Conservation (phyloP, 2,329 filamentous ascomycete genomes). For the Ascochyta fabae region DNA sequence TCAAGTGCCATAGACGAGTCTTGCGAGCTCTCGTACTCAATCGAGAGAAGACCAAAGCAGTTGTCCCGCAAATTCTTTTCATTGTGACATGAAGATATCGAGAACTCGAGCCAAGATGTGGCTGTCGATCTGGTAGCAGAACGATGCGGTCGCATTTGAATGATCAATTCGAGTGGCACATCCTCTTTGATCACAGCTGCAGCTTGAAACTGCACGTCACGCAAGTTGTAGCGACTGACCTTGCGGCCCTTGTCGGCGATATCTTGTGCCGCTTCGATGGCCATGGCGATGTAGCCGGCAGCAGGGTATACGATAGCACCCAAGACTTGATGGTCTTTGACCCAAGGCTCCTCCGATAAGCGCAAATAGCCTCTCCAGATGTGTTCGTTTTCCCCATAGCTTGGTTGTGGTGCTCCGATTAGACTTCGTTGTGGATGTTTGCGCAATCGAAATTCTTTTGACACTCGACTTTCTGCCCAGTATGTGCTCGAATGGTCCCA, state of each 20-base stretch:
- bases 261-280: not conserved
- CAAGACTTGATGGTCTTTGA: constrained; percentile 9
- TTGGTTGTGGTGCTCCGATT: constrained; percentile 19
- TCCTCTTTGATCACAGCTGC: too few species aligned
- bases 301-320: constrained; percentile 24
- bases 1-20: too few species aligned
- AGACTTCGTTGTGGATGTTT: constrained; percentile 21
- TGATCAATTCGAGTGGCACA: too few species aligned
- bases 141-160: too few species aligned
- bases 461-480: constrained; percentile 34
- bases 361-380: constrained; percentile 30
- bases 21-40: too few species aligned
- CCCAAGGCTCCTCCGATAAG: constrained; percentile 16
- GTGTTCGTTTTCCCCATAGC: constrained; percentile 24
- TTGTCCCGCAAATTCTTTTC: too few species aligned
- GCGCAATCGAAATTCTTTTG: constrained; percentile 25
- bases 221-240: not conserved
- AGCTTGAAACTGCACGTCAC: not conserved
- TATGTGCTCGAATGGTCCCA: constrained; percentile 43
- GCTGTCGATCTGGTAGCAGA: too few species aligned
- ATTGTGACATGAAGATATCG: too few species aligned
- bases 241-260: too few species aligned
- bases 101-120: too few species aligned
- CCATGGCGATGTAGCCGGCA: not conserved
- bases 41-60: too few species aligned